phyloP scores from a whole-genome alignment of 106 monocot species.

The Apostasia shenzhenica region DNA sequence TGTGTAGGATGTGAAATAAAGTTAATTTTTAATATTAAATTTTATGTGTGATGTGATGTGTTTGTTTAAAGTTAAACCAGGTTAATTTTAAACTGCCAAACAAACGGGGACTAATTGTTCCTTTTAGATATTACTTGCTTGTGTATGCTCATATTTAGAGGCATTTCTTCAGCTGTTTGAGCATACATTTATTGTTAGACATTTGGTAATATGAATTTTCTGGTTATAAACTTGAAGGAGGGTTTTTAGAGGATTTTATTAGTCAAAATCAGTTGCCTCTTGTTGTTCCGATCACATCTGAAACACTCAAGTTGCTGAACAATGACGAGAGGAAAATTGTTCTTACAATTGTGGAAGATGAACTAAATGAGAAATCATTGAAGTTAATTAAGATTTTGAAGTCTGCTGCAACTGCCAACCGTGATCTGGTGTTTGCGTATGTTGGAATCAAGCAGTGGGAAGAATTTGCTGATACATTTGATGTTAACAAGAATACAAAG shows the following conservation, averaged over 20 bases:
- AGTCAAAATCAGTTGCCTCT: slow-evolving; percentile 73
- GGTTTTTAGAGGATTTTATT: slow-evolving; percentile 87
- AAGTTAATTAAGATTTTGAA: slow-evolving; percentile 70
- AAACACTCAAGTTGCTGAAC: slow-evolving; percentile 78
- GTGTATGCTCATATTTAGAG: too few relatives aligned
- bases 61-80: too few relatives aligned
- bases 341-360: slow-evolving; percentile 70
- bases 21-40: too few relatives aligned
- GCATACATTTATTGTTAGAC: too few relatives aligned
- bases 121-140: too few relatives aligned
- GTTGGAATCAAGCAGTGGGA: slow-evolving; percentile 89
- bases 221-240: slow-evolving; percentile 35
- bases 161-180: too few relatives aligned
- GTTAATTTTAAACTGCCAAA: too few relatives aligned
- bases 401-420: slow-evolving; percentile 86
- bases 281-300: slow-evolving; percentile 66
- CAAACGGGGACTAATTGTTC: too few relatives aligned
- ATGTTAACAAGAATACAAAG: slow-evolving; percentile 39
- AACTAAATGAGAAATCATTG: slow-evolving; percentile 40
- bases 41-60: too few relatives aligned
- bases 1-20: too few relatives aligned
- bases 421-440: slow-evolving; percentile 85
- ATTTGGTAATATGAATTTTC: not conserved
- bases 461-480: slow-evolving; percentile 86
- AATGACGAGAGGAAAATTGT: slow-evolving; percentile 77